Evolutionary conservation across 108 stramenopile genomes (phyloP).

Genomic region (Cyclotella atomus): DNA sequence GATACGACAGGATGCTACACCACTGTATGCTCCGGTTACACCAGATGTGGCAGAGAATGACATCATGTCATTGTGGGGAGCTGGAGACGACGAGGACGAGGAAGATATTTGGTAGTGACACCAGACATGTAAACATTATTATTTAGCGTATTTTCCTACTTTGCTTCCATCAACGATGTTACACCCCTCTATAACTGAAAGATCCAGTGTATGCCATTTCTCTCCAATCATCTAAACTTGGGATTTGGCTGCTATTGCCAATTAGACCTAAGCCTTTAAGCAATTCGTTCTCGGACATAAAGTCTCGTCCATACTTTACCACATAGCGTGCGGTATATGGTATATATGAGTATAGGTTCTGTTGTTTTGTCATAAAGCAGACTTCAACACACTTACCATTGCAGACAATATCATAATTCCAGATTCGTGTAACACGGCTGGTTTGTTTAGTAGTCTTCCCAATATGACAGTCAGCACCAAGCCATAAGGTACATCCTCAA

Average conservation of each 20-base stretch:
- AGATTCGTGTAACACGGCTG: slow-evolving; percentile 64
- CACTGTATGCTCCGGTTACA: neutral
- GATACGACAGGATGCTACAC: neutral
- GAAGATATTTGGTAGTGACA: slow-evolving; percentile 8
- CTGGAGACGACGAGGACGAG: slow-evolving; percentile 43
- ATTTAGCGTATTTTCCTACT: neutral
- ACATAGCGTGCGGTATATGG: no score
- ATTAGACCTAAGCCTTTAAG: slow-evolving; percentile 53
- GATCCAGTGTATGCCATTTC: slow-evolving; percentile 45
- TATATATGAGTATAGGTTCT: no score
- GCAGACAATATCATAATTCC: slow-evolving; percentile 61
- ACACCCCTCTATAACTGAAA: slow-evolving; percentile 5
- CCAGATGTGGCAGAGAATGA: slow-evolving; percentile 15
- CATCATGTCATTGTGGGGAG: slow-evolving; percentile 47
- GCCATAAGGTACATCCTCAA: slow-evolving; percentile 78
- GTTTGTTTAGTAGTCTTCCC: slow-evolving; percentile 52
- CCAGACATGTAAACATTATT: no score
- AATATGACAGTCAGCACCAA: slow-evolving; percentile 54
- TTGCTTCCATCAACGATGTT: neutral
- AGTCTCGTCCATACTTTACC: slow-evolving; percentile 76
- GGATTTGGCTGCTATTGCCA: slow-evolving; percentile 2
- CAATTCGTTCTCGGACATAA: slow-evolving; percentile 63
- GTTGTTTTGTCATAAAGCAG: no score
- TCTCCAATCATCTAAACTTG: slow-evolving; percentile 31
- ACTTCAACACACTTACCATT: no score